Base-by-base conservation (phyloP, 345 rosid genomes). In the Citrus hindsii region DNA sequence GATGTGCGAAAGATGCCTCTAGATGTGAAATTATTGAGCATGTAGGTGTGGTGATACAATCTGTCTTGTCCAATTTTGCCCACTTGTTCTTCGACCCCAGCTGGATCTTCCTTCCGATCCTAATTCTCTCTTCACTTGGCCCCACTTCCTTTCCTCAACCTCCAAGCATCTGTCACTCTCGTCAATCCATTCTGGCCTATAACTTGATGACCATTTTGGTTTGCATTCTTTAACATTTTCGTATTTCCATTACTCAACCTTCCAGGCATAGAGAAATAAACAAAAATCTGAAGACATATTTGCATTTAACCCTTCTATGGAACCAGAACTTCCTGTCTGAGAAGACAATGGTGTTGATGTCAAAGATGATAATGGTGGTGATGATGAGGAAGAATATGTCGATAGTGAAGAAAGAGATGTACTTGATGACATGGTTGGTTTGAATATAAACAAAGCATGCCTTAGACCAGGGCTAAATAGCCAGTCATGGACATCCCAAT, bases 401-500 rank as follows among this genome's bases (percentile, higher is more conserved):
- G 89, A 81, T 56, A 66, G 67, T 56, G 76, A 74, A 48, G 79
- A 83, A 71, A 79, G 69, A 67, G 46, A 62, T 9, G 32, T 38
- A 8, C 58, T 2, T 76, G 81, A 65, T 79, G 89, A 32, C 35
- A 78, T 7, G 32, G 77, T 60, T 69, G 93, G 93, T 80, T 90
- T 92, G 75, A 92, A 87, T 69, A 88, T 90, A 64, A 92, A 92
- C 78, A 90, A 60, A 30, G 90, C 95, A 79, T 88, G 91, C 84
- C 92, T 85, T 79, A 88, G 81, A 19, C 95, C 93, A 4, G 93
- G 93, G 79, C 83, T 85, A 40, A 92, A 92, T 5, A 92, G 81
- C 95, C 93, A 92, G 67, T 92, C 95, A 77, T 92, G 95, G 21
- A 92, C 92, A 78, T 92, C 95, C 95, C 95, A 92, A 32, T 85